Conservation (phyloP, 768 basidiomycete genomes). For the Phlebiopsis flavidoalba region DNA sequence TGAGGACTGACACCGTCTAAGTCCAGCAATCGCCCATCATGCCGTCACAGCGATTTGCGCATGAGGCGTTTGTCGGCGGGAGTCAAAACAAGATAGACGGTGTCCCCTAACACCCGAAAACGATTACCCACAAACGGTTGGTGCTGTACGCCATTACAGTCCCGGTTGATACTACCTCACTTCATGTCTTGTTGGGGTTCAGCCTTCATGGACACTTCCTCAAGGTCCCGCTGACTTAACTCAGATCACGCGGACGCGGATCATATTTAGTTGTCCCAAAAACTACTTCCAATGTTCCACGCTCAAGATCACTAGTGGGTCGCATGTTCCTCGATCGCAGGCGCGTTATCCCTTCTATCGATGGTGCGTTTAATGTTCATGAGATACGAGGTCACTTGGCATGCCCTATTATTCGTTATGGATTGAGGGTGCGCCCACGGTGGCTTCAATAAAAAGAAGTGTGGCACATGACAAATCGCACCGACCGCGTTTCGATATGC, state of each 20-base stretch:
- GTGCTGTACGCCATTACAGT: conserved; percentile 49
- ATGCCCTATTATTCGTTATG: too few species aligned
- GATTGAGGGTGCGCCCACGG: too few species aligned
- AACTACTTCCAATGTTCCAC: conserved; percentile 37
- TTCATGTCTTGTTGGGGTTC: conserved; percentile 46
- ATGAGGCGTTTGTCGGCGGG: conserved; percentile 36
- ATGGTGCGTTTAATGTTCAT: too few species aligned
- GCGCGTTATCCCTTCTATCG: too few species aligned
- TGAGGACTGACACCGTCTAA: not conserved
- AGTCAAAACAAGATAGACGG: conserved; percentile 28
- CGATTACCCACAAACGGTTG: conserved; percentile 47
- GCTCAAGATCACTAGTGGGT: too few species aligned
- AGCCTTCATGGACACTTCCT: conserved; percentile 46
- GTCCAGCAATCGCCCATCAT: conserved; percentile 47
- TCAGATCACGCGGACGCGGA: conserved; percentile 27
- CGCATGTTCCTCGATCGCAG: too few species aligned
- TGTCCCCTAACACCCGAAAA: conserved; percentile 27
- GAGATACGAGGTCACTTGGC: too few species aligned
- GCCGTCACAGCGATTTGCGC: conserved; percentile 40
- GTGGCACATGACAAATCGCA: too few species aligned
- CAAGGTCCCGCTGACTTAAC: conserved; percentile 32
- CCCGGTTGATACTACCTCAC: conserved; percentile 47
- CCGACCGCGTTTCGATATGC: conserved; percentile 20
- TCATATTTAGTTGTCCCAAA: too few species aligned
- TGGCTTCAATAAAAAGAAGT: conserved; percentile 32